Conservation (phyloP, 768 basidiomycete species). For the Holtermannia corniformis region DNA sequence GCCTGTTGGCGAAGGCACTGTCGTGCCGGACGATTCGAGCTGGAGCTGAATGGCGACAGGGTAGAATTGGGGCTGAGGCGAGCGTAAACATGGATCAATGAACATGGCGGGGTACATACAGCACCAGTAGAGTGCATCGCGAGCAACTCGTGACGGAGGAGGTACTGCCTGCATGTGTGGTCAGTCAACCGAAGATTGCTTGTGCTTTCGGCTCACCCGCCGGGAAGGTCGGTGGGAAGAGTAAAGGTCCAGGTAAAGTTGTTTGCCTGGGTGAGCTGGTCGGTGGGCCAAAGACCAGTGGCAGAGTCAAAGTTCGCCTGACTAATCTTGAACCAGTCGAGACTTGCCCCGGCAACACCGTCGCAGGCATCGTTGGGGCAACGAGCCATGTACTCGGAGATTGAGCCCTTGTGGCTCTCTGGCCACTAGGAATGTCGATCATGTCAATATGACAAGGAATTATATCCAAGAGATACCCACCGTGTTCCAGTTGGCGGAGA, state of each 20-base stretch:
- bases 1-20: slow-evolving; percentile 3
- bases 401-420: too few relatives aligned
- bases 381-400: slow-evolving; percentile 11
- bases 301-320: slow-evolving; percentile 9
- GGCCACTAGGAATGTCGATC: too few relatives aligned
- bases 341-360: slow-evolving; percentile 8
- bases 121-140: slow-evolving; percentile 15
- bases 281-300: slow-evolving; percentile 3
- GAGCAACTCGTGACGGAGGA: slow-evolving; percentile 12
- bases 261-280: slow-evolving; percentile 2
- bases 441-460: too few relatives aligned
- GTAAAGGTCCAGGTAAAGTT: slow-evolving; percentile 7
- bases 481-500: slow-evolving; percentile 13
- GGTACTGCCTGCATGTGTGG: slow-evolving; percentile 1
- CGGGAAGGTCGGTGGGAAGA: slow-evolving; percentile 9
- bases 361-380: slow-evolving; percentile 7
- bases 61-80: slow-evolving; percentile 10
- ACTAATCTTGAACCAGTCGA: slow-evolving; percentile 15
- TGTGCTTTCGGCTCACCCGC: slow-evolving; percentile 6
- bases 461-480: too few relatives aligned
- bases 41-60: slow-evolving; percentile 13
- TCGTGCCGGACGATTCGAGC: slow-evolving; percentile 9
- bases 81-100: too few relatives aligned
- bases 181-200: too few relatives aligned
- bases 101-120: too few relatives aligned